Base-by-base conservation (phyloP, 176 grass and related monocot genomes). In the Eleusine indica region DNA sequence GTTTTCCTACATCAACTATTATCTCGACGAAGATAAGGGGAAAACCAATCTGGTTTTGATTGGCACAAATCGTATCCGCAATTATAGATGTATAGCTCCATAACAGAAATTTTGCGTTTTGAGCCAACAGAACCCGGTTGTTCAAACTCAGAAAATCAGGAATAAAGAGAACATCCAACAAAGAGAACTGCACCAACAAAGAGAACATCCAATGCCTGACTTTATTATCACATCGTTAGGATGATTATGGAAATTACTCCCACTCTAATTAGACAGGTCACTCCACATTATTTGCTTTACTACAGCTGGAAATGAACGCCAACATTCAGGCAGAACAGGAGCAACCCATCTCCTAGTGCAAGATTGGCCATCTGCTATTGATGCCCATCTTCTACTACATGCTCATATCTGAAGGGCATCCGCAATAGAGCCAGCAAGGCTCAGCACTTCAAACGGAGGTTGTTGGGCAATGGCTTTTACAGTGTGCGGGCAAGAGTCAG, bases 381-480 rank as follows among this genome's bases (percentile, higher is more conserved):
- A 90, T 71, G n/a, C 68, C 83, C 84, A 68, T 60, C 49, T 51
- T 69, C 35, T 29, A 47, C 35, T 83, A 61, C 52, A 75, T 22
- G 61, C 66, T 91, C 67, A 92, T 66, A 92, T 92, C 76, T 97
- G 94, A 97, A 97, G 91, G 75, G 94, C 80, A 84, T 83, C 85
- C 29, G 94, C 89, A 74, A 97, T 94, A 0, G 89, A 90, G 85
- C 87, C 61, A 85, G 93, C 91, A 88, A 98, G 92, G 85, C 96
- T 98, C 68, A 95, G 74, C 56, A 98, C 85, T 76, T 98, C 96
- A 80, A 98, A 98, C 40, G 96, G 93, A 91, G 85, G 72, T 54
- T 58, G 80, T 69, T 95, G 84, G 63, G 68, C 77, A 47, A 98
- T 90, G 46, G 90, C 87, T 80, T 85, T 95, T 18, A 95, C 89